These are phyloP conservation scores for Metschnikowia drakensbergensis DNA, from an alignment of 805 yeast species.

Conservation along the genomic window DNA sequence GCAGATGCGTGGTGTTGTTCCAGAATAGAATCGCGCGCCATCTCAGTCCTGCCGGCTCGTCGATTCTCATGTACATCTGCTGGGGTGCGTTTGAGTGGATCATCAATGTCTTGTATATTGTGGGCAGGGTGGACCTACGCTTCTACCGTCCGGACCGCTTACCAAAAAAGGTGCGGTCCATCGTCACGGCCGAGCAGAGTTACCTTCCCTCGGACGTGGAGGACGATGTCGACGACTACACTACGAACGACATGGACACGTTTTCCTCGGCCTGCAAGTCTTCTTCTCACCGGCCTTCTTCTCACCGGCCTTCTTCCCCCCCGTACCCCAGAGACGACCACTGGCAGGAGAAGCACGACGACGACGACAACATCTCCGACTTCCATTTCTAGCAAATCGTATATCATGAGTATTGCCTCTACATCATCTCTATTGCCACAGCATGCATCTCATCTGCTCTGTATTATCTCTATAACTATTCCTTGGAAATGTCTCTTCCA, in stretches of 20 bases:
- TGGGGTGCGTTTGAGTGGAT: constrained; percentile 68
- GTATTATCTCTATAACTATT: constrained; percentile 23
- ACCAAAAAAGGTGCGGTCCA: constrained; percentile 36
- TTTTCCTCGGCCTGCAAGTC: constrained; percentile 10
- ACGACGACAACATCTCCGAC: constrained; percentile 17
- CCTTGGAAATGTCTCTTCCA: constrained; percentile 93
- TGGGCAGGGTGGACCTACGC: constrained; percentile 69
- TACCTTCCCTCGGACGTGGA: constrained; percentile 30
- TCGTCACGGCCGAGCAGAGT: constrained; percentile 42
- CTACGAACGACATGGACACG: constrained; percentile 3
- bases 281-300: neutral
- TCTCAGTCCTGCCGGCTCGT: constrained; percentile 25
- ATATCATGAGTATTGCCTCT: neutral
- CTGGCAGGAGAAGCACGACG: constrained; percentile 12
- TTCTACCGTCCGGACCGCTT: constrained; percentile 73
- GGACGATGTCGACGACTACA: constrained; percentile 13
- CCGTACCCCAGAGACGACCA: constrained; percentile 17
- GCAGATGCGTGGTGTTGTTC: constrained; percentile 49
- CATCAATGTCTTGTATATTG: constrained; percentile 52
- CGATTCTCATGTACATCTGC: constrained; percentile 59
- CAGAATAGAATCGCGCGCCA: constrained; percentile 23
- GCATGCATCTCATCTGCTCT: neutral
- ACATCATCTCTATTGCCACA: too few relatives aligned
- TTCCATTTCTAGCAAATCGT: constrained; percentile 12
- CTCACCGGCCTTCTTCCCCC: constrained; percentile 10